Conservation (phyloP, 148 eudicot species). For the Rhododendron ferrugineum region DNA sequence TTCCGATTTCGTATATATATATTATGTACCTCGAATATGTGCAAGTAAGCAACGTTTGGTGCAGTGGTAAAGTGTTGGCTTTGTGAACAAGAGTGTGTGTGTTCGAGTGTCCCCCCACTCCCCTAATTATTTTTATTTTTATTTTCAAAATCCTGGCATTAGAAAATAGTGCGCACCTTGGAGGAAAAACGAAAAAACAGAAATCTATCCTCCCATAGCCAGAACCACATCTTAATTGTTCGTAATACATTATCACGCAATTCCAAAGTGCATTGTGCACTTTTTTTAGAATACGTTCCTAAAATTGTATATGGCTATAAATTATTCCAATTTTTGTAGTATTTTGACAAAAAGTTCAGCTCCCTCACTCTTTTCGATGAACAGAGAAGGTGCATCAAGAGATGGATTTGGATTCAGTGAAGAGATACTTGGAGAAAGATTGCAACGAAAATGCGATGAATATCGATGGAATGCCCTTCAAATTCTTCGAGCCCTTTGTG, state of each 20-base stretch:
- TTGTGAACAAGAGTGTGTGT: too few species aligned
- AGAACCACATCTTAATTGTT: neutral
- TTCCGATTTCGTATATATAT: too few species aligned
- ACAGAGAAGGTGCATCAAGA: neutral
- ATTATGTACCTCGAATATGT: too few species aligned
- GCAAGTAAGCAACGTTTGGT: too few species aligned
- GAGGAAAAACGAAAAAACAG: too few species aligned
- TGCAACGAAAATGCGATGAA: slow-evolving; percentile 29
- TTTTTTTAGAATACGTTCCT: neutral
- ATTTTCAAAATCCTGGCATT: too few species aligned
- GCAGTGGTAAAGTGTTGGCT: too few species aligned
- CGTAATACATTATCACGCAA: neutral
- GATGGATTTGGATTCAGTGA: slow-evolving; percentile 52
- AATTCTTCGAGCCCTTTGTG: slow-evolving; percentile 61
- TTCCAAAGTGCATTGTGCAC: neutral
- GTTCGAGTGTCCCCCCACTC: too few species aligned
- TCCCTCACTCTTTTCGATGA: neutral
- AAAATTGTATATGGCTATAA: neutral
- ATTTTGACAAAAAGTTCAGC: neutral
- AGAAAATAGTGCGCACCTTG: too few species aligned
- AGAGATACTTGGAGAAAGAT: slow-evolving; percentile 47
- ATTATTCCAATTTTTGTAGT: neutral
- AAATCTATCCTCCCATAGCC: too few species aligned
- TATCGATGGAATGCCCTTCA: slow-evolving; percentile 48
- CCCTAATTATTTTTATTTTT: too few species aligned